Conservation (phyloP, 768 basidiomycete species). For the Dioszegia aurantiaca region DNA sequence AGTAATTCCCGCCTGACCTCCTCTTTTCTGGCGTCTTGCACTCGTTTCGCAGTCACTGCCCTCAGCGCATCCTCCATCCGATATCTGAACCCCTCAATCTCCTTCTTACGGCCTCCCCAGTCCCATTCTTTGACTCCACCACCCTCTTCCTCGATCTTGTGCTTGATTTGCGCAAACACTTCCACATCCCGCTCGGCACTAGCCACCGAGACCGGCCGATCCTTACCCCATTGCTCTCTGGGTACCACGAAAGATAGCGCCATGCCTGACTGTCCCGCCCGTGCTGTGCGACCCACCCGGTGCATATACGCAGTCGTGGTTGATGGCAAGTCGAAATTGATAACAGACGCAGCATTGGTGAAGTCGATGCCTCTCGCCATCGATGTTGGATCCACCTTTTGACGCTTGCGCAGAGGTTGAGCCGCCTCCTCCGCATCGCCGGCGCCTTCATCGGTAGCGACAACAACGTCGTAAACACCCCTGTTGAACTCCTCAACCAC, state of each 20-base stretch:
- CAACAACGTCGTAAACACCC: conserved; percentile 97
- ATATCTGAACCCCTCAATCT: conserved; percentile 96
- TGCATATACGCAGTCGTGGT: conserved; percentile 87
- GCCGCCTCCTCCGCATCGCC: conserved; percentile 47
- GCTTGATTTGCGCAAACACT: conserved; percentile 73
- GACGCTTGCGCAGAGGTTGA: conserved; percentile 58
- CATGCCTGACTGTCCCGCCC: conserved; percentile 90
- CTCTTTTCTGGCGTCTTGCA: conserved; percentile 87
- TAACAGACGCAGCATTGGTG: conserved; percentile 89
- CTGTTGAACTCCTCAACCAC: conserved; percentile 98
- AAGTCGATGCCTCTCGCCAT: conserved; percentile 96
- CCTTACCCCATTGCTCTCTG: conserved; percentile 50
- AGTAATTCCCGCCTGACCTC: conserved; percentile 90
- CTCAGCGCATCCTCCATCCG: conserved; percentile 94
- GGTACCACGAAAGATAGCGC: conserved; percentile 81
- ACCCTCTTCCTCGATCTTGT: conserved; percentile 61
- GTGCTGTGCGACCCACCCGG: conserved; percentile 91
- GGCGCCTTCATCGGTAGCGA: conserved; percentile 89
- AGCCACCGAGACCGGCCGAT: conserved; percentile 64
- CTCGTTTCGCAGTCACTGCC: conserved; percentile 76
- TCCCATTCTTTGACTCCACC: conserved; percentile 77
- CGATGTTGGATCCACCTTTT: conserved; percentile 74
- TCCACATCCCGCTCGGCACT: conserved; percentile 72
- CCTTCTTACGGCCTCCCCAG: conserved; percentile 76
- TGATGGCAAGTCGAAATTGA: conserved; percentile 96